Percentiles rank a stretch among this genome's conserved stretches.
Evolutionary conservation across 257 asterid genomes (phyloP).

Genomic region (Nicotiana otophora): DNA sequence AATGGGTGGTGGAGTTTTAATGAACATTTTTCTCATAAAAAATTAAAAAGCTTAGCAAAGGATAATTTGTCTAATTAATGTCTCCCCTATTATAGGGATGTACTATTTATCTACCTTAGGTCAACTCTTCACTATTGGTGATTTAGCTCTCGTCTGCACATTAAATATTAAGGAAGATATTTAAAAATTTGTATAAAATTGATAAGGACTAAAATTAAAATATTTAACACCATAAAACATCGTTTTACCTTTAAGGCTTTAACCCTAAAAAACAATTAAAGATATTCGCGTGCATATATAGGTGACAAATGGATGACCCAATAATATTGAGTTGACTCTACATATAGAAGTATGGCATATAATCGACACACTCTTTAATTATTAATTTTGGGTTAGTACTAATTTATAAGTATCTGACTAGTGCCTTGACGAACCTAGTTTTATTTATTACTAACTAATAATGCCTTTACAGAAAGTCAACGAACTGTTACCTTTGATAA

Average conservation of each 20-base stretch:
- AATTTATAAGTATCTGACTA: slow-evolving; percentile 11
- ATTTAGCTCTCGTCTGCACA: background rate
- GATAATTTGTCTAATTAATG: background rate
- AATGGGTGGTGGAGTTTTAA: slow-evolving; percentile 15
- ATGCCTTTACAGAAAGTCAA: slow-evolving; percentile 10
- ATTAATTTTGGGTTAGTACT: slow-evolving; percentile 11
- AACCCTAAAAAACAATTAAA: background rate
- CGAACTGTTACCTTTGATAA: background rate
- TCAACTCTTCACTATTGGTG: slow-evolving; percentile 13
- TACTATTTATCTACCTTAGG: background rate
- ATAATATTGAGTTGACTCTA: slow-evolving; percentile 49
- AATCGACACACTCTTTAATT: background rate
- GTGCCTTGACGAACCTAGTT: slow-evolving; percentile 15
- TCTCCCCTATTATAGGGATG: background rate
- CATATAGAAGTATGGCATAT: background rate
- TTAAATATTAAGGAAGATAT: background rate
- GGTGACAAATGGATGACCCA: slow-evolving; percentile 20
- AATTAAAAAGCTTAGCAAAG: background rate
- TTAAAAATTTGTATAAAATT: background rate
- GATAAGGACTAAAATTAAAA: too few species aligned
- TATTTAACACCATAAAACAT: background rate
- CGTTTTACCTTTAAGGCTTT: background rate
- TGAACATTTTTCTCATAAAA: background rate
- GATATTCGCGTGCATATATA: background rate
- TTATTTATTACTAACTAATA: slow-evolving; percentile 15